A percentile compares a stretch with the other conserved stretches of the same genome.
Conservation (phyloP, 2,329 filamentous ascomycete genomes). For the Claviceps purpurea region DNA sequence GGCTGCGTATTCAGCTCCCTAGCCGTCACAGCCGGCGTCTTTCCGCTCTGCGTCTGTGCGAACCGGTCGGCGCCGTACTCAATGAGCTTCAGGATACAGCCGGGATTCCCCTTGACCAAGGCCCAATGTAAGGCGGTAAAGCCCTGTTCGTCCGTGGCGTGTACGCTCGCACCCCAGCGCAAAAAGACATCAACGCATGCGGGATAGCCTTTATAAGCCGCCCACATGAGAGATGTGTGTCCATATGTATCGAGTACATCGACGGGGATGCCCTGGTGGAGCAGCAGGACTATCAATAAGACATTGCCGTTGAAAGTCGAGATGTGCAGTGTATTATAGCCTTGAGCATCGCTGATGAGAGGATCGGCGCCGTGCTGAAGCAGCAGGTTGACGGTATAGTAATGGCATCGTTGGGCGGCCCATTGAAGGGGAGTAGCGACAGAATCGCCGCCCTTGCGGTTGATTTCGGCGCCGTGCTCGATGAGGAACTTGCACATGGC, state of each 20-base stretch:
- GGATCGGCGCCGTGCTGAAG: conserved; percentile 87
- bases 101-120: conserved; percentile 79
- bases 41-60: conserved; percentile 75
- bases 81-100: conserved; percentile 83
- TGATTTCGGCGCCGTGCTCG: conserved; percentile 73
- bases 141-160: conserved; percentile 78
- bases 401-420: conserved; percentile 92
- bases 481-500: conserved; percentile 94
- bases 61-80: conserved; percentile 94
- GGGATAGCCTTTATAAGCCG: conserved; percentile 92
- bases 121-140: conserved; percentile 96
- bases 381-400: conserved; percentile 89
- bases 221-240: conserved; percentile 96
- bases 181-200: conserved; percentile 85
- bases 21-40: conserved; percentile 77
- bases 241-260: conserved; percentile 81
- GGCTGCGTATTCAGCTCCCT: conserved; percentile 76
- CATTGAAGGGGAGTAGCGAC: conserved; percentile 89
- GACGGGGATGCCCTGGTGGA: conserved; percentile 91
- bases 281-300: conserved; percentile 71
- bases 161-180: conserved; percentile 89
- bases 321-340: conserved; percentile 95
- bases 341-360: conserved; percentile 81
- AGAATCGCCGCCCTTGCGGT: conserved; percentile 90
- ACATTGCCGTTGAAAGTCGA: conserved; percentile 96